A percentile compares a stretch with the other conserved stretches of the same genome.
phyloP scores from a whole-genome alignment of 495 filamentous ascomycete species.

The Hypoxylon fuscum region DNA sequence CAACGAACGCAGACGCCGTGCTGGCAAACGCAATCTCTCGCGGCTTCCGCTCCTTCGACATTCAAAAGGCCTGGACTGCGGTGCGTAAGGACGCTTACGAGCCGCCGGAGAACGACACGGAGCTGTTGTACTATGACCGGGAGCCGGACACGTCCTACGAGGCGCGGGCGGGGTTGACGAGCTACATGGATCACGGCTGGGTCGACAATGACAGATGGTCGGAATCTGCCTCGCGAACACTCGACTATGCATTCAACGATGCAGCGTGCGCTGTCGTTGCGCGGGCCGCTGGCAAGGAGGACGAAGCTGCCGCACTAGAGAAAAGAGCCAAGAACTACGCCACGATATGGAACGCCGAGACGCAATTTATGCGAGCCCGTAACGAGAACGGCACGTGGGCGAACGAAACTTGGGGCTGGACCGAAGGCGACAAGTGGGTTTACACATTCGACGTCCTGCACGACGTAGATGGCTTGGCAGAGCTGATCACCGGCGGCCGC shows the following conservation, averaged over 20 bases:
- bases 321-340: conserved; percentile 40
- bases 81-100: conserved; percentile 44
- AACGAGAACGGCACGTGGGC: conserved; percentile 45
- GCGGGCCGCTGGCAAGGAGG: conserved; percentile 22
- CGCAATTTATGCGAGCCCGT: conserved; percentile 46
- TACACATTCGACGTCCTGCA: conserved; percentile 48
- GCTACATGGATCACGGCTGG: conserved; percentile 47
- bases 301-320: conserved; percentile 29
- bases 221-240: conserved; percentile 44
- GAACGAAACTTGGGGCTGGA: conserved; percentile 44
- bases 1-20: conserved; percentile 47
- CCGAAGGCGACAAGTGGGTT: conserved; percentile 45
- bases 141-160: conserved; percentile 46
- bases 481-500: conserved; percentile 38
- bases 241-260: conserved; percentile 47
- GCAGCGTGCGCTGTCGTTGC: conserved; percentile 44
- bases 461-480: conserved; percentile 39
- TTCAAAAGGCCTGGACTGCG: conserved; percentile 43
- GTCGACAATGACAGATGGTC: conserved; percentile 47
- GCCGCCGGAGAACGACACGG: conserved; percentile 44
- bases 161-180: conserved; percentile 42
- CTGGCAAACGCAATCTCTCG: conserved; percentile 44
- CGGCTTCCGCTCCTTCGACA: conserved; percentile 45
- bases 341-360: conserved; percentile 42
- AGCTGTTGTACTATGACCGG: conserved; percentile 44